Percentiles rank a stretch among this genome's conserved stretches.
These are phyloP conservation scores for Aspergillus sp. DNA, from an alignment of 2,329 filamentous ascomycete genomes.

Conservation along the genomic window DNA sequence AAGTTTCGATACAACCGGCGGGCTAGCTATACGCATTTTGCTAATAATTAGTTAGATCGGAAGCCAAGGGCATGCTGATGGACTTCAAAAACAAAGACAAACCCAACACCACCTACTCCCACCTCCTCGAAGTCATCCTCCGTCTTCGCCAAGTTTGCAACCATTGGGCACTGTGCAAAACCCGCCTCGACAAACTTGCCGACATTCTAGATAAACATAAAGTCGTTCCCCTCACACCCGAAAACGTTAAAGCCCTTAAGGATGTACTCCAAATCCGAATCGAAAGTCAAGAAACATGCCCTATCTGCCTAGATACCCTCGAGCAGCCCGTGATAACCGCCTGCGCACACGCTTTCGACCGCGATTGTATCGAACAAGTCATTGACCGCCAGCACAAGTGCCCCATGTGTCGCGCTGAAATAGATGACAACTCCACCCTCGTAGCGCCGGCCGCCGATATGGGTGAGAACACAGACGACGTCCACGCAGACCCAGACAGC, in stretches of 20 bases:
- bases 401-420: slow-evolving; percentile 75
- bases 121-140: slow-evolving; percentile 77
- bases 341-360: slow-evolving; percentile 80
- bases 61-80: slow-evolving; percentile 71
- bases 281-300: slow-evolving; percentile 78
- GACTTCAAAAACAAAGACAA: slow-evolving; percentile 54
- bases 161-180: slow-evolving; percentile 79
- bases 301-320: slow-evolving; percentile 74
- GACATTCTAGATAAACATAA: slow-evolving; percentile 66
- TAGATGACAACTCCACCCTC: slow-evolving; percentile 61
- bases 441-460: slow-evolving; percentile 65
- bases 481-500: slow-evolving; percentile 60
- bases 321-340: slow-evolving; percentile 76
- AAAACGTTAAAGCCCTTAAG: slow-evolving; percentile 72
- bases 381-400: slow-evolving; percentile 77
- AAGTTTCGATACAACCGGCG: slow-evolving; percentile 32
- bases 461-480: slow-evolving; percentile 48
- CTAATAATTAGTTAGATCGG: slow-evolving; percentile 49
- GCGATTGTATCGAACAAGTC: slow-evolving; percentile 69
- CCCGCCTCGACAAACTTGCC: slow-evolving; percentile 72
- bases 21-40: neutral
- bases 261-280: slow-evolving; percentile 73
- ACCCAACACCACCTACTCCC: slow-evolving; percentile 63
- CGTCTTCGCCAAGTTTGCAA: slow-evolving; percentile 84
- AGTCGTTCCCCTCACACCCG: slow-evolving; percentile 67